These are phyloP conservation scores for Cajanus cajan DNA, from an alignment of 306 rosid species.

Conservation along the genomic window DNA sequence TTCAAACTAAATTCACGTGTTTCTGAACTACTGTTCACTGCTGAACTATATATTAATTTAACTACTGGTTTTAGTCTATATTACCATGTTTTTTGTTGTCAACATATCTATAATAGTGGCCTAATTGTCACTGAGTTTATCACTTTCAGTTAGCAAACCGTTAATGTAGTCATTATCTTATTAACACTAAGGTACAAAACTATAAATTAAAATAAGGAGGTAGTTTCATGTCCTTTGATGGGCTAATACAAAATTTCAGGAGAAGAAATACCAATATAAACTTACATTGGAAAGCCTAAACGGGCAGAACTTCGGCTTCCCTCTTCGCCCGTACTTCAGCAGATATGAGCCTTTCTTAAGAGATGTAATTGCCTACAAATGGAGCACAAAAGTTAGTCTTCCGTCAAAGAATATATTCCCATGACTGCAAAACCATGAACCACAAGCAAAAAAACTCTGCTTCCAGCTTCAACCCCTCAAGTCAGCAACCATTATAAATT, in stretches of 20 bases:
- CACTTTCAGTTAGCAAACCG: neutral
- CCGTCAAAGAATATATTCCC: slow-evolving; percentile 3
- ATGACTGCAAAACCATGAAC: slow-evolving; percentile 24
- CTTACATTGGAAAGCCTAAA: slow-evolving; percentile 92
- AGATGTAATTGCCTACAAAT: slow-evolving; percentile 69
- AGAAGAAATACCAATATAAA: slow-evolving; percentile 25
- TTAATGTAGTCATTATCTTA: neutral
- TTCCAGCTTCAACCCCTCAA: slow-evolving; percentile 17
- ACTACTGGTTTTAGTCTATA: neutral
- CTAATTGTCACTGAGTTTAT: slow-evolving; percentile 3
- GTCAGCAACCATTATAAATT: neutral
- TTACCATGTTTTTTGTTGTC: neutral
- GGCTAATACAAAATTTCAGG: neutral
- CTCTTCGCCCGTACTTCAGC: slow-evolving; percentile 90
- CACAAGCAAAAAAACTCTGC: slow-evolving; percentile 18
- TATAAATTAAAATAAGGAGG: neutral
- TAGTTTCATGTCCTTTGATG: slow-evolving; percentile 9
- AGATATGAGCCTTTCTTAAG: slow-evolving; percentile 94
- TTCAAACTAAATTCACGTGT: slow-evolving; percentile 1
- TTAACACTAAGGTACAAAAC: neutral
- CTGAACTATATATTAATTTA: neutral
- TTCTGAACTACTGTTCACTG: slow-evolving; percentile 10
- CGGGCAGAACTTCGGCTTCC: slow-evolving; percentile 97
- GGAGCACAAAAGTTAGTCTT: slow-evolving; percentile 15
- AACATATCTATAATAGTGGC: neutral